These are phyloP conservation scores for Phoenix dactylifera DNA, from an alignment of 176 grass and related monocot genomes.

Conservation along the genomic window DNA sequence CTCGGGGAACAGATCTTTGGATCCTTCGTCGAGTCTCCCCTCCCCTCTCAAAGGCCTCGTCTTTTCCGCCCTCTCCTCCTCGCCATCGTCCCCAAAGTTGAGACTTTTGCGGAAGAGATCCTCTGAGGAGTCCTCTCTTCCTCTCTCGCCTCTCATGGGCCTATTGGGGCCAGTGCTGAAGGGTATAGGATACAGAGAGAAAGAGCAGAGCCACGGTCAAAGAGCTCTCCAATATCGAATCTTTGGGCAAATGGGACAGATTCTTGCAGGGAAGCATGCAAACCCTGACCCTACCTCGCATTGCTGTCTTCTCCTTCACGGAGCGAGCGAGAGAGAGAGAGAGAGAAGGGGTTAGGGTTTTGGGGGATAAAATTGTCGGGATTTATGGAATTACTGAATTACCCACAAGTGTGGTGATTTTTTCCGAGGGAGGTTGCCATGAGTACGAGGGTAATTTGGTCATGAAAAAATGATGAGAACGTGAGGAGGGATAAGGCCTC, in stretches of 20 bases:
- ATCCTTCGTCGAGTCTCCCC: not conserved
- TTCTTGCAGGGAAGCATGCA: not conserved
- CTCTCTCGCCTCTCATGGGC: slow-evolving; percentile 5
- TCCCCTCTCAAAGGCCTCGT: slow-evolving; percentile 13
- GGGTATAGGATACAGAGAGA: not conserved
- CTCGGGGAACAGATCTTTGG: too few relatives aligned
- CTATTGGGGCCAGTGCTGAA: not conserved
- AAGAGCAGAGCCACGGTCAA: not conserved
- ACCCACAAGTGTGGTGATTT: too few relatives aligned
- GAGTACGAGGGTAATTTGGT: too few relatives aligned
- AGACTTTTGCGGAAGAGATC: slow-evolving; percentile 52
- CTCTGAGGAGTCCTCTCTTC: not conserved
- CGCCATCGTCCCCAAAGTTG: slow-evolving; percentile 37
- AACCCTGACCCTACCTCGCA: not conserved
- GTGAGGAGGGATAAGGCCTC: too few relatives aligned
- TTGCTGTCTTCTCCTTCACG: not conserved
- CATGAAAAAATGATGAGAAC: too few relatives aligned
- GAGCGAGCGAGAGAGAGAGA: too few relatives aligned
- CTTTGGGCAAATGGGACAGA: slow-evolving; percentile 1
- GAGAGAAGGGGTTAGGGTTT: too few relatives aligned
- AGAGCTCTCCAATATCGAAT: not conserved
- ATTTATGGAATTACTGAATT: too few relatives aligned
- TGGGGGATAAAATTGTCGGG: too few relatives aligned
- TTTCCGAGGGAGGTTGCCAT: too few relatives aligned
- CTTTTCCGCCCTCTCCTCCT: slow-evolving; percentile 13